phyloP scores from a whole-genome alignment of 768 basidiomycete species.

The Rhodotorula graminis region DNA sequence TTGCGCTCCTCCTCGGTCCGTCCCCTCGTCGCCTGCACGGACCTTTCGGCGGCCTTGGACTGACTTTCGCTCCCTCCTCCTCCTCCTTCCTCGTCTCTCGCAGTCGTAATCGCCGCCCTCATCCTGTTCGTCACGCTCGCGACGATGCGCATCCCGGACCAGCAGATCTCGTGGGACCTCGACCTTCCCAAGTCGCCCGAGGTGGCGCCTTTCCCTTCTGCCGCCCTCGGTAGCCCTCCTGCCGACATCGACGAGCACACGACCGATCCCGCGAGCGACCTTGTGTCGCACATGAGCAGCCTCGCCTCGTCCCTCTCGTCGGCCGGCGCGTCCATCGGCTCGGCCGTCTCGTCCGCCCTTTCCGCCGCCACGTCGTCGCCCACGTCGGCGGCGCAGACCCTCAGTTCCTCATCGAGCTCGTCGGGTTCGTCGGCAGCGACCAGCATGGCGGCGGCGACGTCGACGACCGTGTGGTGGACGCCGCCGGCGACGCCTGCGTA shows the following conservation, averaged over 20 bases:
- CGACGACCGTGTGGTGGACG: conserved; percentile 7
- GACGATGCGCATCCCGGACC: conserved; percentile 12
- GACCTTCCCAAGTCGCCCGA: no score
- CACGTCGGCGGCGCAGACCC: no score
- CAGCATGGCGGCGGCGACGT: background rate
- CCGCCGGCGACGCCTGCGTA: no score
- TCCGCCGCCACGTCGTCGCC: no score
- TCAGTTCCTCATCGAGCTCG: no score
- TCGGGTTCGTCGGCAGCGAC: no score
- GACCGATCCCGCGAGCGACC: background rate
- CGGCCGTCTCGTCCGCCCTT: background rate
- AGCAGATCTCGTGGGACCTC: background rate
- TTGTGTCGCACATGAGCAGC: background rate
- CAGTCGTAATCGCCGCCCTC: conserved; percentile 33
- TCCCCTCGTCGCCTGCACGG: background rate
- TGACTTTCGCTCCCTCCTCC: background rate
- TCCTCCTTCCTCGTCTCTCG: background rate
- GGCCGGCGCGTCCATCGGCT: background rate
- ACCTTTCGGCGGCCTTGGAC: no score
- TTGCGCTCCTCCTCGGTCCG: conserved; percentile 25
- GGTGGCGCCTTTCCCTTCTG: background rate
- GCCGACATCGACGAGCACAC: background rate
- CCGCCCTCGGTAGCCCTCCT: no score
- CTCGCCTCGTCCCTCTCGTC: background rate
- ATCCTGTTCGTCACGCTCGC: conserved; percentile 33